Evolutionary conservation across 1,284 basidiomycete genomes (phyloP), one percentile per base, ranked within the genome.

Genomic region (Vanrija humicola): DNA sequence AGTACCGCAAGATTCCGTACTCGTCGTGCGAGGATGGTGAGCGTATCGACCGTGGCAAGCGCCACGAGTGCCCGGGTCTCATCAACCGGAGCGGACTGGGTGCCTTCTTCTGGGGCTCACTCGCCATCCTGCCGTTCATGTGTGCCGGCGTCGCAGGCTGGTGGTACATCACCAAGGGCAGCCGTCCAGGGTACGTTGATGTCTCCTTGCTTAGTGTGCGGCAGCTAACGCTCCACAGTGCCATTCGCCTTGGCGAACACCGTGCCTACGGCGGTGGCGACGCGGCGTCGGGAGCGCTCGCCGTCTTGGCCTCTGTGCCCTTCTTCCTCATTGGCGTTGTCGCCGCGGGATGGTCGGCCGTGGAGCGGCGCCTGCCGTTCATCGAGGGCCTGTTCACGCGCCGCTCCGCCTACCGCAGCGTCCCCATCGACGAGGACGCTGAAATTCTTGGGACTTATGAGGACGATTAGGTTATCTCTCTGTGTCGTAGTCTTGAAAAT

Each of bases 1-100:
- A 85, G 8, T 94, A 94, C 70, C 88, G 91, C 58, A 87, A 90
- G 75, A 89, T 95, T 53, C 87, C 88, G 0, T 88, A 88, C 73
- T 93, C 90, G 47, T 82, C 80, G 18, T 97, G 93, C 72, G 83
- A 85, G 50, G 90, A 84, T 15, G 93, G 90, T 6, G 65, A 79
- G 1, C 81, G 86, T 8, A 82, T 82, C 9, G 90, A 97, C 70
- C 83, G 79, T 44, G 93, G 93, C 1, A 64, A 71, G 10, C 59
- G 64, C 18, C 93, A 97, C 70, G 67, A 76, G 5, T 97, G 93
- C 72, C 90, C 91, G 0, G 90, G 90, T 0, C 75, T 91, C 57
- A 59, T 67, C 14, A 72, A 71, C 38, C 63, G 58, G 2, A 53
- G 52, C 3, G 83, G 83, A 0, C 85, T 89, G 64, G 80, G 89